phyloP scores from a whole-genome alignment of 2,329 filamentous ascomycete genomes.

The Penicillium corylophilum region DNA sequence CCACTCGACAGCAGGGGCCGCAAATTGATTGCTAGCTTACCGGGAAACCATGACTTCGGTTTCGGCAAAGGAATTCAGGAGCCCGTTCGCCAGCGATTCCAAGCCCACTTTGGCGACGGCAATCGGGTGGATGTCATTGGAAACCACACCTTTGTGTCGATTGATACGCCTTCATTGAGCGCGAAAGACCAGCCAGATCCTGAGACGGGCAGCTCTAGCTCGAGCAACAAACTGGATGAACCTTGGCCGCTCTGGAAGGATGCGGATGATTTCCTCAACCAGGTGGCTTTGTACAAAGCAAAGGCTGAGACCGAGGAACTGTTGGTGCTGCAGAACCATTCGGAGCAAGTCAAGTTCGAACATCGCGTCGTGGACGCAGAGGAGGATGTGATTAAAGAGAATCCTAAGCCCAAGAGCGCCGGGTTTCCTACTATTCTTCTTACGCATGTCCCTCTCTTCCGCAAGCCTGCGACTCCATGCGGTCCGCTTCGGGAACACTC shows the following conservation, averaged over 20 bases:
- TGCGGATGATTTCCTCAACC: slow-evolving; percentile 71
- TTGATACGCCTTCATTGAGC: slow-evolving; percentile 85
- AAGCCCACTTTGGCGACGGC: slow-evolving; percentile 84
- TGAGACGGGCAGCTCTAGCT: slow-evolving; percentile 46
- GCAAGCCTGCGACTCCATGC: slow-evolving; percentile 78
- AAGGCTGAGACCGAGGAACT: slow-evolving; percentile 70
- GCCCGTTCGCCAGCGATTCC: slow-evolving; percentile 77
- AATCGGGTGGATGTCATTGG: slow-evolving; percentile 89
- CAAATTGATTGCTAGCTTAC: slow-evolving; percentile 79
- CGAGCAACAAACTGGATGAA: slow-evolving; percentile 51
- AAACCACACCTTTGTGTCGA: slow-evolving; percentile 91
- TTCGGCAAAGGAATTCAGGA: slow-evolving; percentile 83
- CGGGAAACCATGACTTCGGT: slow-evolving; percentile 92
- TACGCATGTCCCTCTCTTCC: slow-evolving; percentile 86
- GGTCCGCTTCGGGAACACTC: slow-evolving; percentile 82
- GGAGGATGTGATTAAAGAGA: slow-evolving; percentile 37
- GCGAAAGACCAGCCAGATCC: slow-evolving; percentile 62
- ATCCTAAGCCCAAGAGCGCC: slow-evolving; percentile 24
- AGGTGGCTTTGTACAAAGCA: slow-evolving; percentile 63
- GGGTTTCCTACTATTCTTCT: slow-evolving; percentile 86
- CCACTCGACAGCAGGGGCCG: slow-evolving; percentile 64
- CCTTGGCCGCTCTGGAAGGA: slow-evolving; percentile 70
- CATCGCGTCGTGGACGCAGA: slow-evolving; percentile 61
- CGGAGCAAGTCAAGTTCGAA: slow-evolving; percentile 55
- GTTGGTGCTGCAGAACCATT: slow-evolving; percentile 61